phyloP scores from a whole-genome alignment of 106 monocot species.

The Xerophyta viscosa region DNA sequence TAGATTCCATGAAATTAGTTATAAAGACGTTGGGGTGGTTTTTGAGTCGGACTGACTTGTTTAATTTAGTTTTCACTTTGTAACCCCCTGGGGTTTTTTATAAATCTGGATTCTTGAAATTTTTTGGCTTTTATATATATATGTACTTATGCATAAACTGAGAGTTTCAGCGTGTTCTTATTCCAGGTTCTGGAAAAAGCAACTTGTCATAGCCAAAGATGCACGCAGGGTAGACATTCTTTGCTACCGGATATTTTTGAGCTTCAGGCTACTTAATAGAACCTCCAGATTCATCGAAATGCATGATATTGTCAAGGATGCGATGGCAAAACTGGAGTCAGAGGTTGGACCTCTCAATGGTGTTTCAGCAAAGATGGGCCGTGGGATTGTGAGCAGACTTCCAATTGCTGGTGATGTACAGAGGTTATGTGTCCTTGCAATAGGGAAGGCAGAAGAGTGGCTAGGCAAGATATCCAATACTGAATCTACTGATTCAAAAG shows the following conservation, averaged over 20 bases:
- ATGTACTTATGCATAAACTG: too few relatives aligned
- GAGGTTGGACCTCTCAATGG: constrained; percentile 83
- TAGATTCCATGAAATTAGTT: too few relatives aligned
- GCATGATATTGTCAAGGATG: constrained; percentile 53
- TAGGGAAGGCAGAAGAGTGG: constrained; percentile 61
- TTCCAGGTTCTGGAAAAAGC: constrained; percentile 88
- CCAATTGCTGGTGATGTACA: constrained; percentile 70
- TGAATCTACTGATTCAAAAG: constrained; percentile 16
- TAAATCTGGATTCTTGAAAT: too few relatives aligned
- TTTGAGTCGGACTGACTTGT: too few relatives aligned
- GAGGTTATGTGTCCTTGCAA: constrained; percentile 55
- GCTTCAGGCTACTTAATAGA: constrained; percentile 67
- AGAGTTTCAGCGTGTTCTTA: too few relatives aligned
- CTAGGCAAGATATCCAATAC: constrained; percentile 16
- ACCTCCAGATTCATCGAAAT: constrained; percentile 63
- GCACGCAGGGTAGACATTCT: constrained; percentile 86
- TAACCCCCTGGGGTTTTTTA: too few relatives aligned
- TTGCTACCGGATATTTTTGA: constrained; percentile 67
- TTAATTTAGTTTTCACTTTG: too few relatives aligned
- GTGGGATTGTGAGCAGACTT: constrained; percentile 89
- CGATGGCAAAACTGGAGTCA: constrained; percentile 64
- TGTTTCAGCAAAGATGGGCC: constrained; percentile 69
- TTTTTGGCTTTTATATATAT: too few relatives aligned
- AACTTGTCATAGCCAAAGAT: constrained; percentile 67
- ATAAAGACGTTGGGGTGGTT: too few relatives aligned